phyloP scores from a whole-genome alignment of 2,329 filamentous ascomycete genomes.

The Neofusicoccum laricinum region DNA sequence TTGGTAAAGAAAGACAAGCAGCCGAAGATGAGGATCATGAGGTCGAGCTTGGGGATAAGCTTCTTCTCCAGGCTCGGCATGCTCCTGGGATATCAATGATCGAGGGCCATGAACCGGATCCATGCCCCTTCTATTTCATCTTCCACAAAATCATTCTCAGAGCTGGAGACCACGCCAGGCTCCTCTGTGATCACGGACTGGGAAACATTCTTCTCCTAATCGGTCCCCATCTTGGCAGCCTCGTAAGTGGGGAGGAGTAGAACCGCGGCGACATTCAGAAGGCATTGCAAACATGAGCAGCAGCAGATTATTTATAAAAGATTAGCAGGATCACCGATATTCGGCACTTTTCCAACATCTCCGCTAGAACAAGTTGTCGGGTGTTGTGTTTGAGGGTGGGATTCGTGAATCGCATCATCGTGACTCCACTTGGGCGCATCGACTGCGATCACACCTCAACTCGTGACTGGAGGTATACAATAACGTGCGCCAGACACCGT shows the following conservation, averaged over 20 bases:
- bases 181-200: neutral
- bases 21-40: conserved; percentile 39
- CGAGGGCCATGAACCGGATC: conserved; percentile 18
- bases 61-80: conserved; percentile 34
- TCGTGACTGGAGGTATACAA: neutral
- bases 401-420: neutral
- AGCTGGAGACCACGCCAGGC: neutral
- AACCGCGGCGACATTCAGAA: neutral
- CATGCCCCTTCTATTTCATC: conserved; percentile 14
- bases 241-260: neutral
- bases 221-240: neutral
- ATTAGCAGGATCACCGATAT: neutral
- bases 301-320: neutral
- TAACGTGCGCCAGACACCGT: neutral
- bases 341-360: neutral
- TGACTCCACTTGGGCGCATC: conserved; percentile 3
- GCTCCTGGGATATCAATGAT: conserved; percentile 33
- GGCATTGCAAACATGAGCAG: neutral
- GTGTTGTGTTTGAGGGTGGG: neutral
- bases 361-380: neutral
- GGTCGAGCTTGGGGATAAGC: conserved; percentile 37
- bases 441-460: neutral
- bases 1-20: conserved; percentile 43
- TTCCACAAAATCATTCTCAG: neutral
- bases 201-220: neutral